Conservation (phyloP, 331 rosid genomes). For the Malus hybrid region DNA sequence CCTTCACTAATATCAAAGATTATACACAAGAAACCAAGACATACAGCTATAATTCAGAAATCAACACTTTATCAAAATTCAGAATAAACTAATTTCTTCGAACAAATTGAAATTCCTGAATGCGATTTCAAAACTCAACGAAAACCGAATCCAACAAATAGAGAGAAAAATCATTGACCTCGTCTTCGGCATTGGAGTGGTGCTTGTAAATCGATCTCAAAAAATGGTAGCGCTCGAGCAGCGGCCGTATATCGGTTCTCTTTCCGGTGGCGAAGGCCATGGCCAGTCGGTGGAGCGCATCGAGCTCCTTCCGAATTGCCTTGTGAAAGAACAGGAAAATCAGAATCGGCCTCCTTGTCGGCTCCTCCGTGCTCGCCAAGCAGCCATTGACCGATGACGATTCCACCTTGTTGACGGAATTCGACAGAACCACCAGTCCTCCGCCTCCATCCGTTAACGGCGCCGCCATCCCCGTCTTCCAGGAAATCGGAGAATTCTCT, state of each 20-base stretch:
- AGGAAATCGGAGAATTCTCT: conserved; percentile 9
- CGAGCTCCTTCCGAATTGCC: conserved; percentile 92
- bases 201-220: conserved; percentile 82
- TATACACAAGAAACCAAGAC: neutral
- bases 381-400: conserved; percentile 40
- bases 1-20: neutral
- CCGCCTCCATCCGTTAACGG: conserved; percentile 77
- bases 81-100: neutral
- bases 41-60: neutral
- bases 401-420: conserved; percentile 50
- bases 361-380: conserved; percentile 35
- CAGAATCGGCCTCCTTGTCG: conserved; percentile 65
- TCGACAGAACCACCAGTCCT: conserved; percentile 71
- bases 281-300: conserved; percentile 71
- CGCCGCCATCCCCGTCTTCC: conserved; percentile 54
- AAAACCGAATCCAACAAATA: conserved; percentile 3
- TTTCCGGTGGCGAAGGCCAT: conserved; percentile 84
- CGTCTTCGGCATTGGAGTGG: conserved; percentile 99
- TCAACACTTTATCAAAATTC: neutral
- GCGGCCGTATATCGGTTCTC: conserved; percentile 55
- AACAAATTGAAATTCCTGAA: neutral
- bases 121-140: neutral
- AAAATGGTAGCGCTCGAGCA: conserved; percentile 66
- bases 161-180: conserved; percentile 39
- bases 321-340: conserved; percentile 82